These are phyloP conservation scores for Aspergillus saccharolyticus DNA, from an alignment of 495 filamentous ascomycete genomes.

Conservation along the genomic window DNA sequence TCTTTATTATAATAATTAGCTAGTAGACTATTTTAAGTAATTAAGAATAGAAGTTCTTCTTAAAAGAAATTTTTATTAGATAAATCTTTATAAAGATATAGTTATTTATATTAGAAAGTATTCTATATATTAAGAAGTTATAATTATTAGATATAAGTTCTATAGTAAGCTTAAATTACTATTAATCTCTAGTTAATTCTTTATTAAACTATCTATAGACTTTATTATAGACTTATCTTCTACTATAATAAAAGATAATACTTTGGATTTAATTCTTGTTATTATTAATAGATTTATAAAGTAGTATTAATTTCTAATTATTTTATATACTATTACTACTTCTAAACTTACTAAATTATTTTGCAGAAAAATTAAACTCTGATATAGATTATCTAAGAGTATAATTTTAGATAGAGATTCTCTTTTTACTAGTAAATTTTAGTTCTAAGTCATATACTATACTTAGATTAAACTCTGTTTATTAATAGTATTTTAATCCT, in stretches of 20 bases:
- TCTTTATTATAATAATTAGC: not conserved
- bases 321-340: conserved; percentile 9
- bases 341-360: conserved; percentile 1
- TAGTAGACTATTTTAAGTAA: not conserved
- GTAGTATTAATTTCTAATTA: conserved; percentile 9
- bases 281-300: conserved; percentile 1
- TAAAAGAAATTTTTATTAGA: not conserved
- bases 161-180: not conserved
- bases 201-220: not conserved
- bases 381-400: not conserved
- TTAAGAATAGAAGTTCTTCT: not conserved
- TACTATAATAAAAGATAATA: not conserved
- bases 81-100: not conserved
- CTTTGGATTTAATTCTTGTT: not conserved
- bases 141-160: not conserved
- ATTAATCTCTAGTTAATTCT: not conserved
- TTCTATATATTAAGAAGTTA: not conserved
- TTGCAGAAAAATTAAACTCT: not conserved
- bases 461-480: conserved; percentile 1
- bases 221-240: not conserved
- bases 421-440: not conserved
- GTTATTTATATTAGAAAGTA: not conserved
- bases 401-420: not conserved
- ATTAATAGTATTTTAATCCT: not conserved
- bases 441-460: not conserved